Evolutionary conservation across 2,329 filamentous ascomycete genomes (phyloP), one percentile per base, ranked within the genome.

Genomic region (Microcyclospora tardicrescens): DNA sequence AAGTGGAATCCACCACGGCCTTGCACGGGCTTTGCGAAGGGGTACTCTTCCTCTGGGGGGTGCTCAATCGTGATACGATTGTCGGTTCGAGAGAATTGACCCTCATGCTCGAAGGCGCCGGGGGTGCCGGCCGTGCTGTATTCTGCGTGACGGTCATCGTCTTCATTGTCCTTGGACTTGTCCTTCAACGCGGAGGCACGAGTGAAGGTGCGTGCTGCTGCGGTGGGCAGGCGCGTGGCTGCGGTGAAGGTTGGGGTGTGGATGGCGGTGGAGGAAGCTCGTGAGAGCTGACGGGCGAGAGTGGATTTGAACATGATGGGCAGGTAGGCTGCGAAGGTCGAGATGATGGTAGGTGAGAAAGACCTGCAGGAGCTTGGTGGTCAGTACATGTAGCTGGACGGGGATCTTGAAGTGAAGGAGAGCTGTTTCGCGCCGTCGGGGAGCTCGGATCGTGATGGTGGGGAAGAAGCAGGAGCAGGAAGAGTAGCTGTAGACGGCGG

Each of bases 1-100:
- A 84, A 81, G 55, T 91, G 83, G 56, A 79, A 73, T 13, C 84
- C 84, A 44, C 83, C 84, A 37, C 83, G 74, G 35, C 84, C 84
- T 47, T 78, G 72, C 6, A 89, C 76, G 3, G 83, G 79, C 40
- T 69, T 66, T 41, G 77, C 81, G 32, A 73, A 70, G 9, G 85
- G 84, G 48, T 91, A 71, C 43, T 86, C 74, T 54, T 85, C 81
- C 56, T 87, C 82, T 29, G 75, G 73, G 0, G 84, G 85, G 56
- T 93, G 85, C 59, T 85, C 77, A 45, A 91, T 78, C 30, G 77
- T 74, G 44, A 93, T 80, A 39, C 70, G 75, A 36, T 85, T 73
- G 54, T 93, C 83, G 9, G 84, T 93, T 54, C 84, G 79, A 12
- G 85, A 83, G 58, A 80, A 83, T 43, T 75, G 69, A 38, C 84